Evolutionary conservation across 2,329 filamentous ascomycete species (phyloP), one percentile per base, ranked within the genome.

Genomic region (Neopestalotiopsis sp.): DNA sequence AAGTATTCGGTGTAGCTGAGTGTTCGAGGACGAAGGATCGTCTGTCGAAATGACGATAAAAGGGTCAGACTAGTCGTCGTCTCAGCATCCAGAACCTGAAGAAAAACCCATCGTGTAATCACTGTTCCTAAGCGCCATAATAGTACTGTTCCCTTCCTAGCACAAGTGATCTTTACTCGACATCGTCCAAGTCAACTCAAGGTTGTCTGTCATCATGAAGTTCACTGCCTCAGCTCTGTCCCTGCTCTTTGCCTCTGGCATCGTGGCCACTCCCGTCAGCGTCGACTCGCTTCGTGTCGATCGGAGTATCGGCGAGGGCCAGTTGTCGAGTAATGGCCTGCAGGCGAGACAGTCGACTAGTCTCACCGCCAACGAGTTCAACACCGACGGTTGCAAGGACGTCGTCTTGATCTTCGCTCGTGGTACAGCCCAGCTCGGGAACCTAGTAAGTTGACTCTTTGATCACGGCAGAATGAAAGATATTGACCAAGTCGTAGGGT

Each of bases 401-500:
- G 75, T 81, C 4, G 80, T 79, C 34, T 79, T 83, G 53, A 78
- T 83, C 65, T 83, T 78, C 61, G 81, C 81, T 2, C 80, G 81
- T 28, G 81, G 80, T 1, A 81, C 79, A 1, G 79, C 77, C 13
- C 81, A 83, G 65, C 68, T 74, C 1, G 81, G 81, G 59, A 83
- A 83, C 66, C 74, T 82, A 68, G 80, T 81, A 63, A 67, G 82
- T 78, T 5, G 14, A 28, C 6, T n/a, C 40, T 49, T 40, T 28
- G 20, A 1, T 13, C 24, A 58, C 12, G 4, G 24, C 32, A 17
- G n/a, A 42, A 24, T 66, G 4, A 1, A n/a, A 28, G n/a, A 38
- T 14, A 58, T 28, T 66, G 14, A 66, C 3, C 14, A 6, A 10
- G n/a, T 66, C 10, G 57, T 28, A 75, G 74, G 76, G 76, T 38